phyloP scores from a whole-genome alignment of 2,329 filamentous ascomycete genomes.

The Fusarium sp. region DNA sequence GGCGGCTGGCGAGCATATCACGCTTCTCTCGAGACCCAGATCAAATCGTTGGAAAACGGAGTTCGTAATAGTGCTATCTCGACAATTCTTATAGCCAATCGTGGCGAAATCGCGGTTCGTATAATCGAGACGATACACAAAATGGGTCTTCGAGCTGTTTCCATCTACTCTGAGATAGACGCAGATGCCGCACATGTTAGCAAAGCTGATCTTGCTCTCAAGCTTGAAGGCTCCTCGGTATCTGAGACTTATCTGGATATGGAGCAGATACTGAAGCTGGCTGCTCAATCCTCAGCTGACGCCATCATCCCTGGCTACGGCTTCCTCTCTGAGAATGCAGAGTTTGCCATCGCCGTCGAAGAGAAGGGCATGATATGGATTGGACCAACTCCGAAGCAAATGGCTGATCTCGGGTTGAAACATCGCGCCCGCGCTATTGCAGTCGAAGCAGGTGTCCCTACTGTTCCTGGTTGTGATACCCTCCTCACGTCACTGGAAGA shows the following conservation, averaged over 20 bases:
- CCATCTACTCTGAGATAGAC: constrained; percentile 73
- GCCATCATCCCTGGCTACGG: constrained; percentile 75
- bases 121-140: constrained; percentile 73
- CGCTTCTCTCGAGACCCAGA: neutral
- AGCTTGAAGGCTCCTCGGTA: constrained; percentile 61
- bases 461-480: constrained; percentile 47
- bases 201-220: constrained; percentile 72
- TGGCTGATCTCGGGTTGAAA: constrained; percentile 51
- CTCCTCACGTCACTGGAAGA: constrained; percentile 43
- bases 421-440: constrained; percentile 50
- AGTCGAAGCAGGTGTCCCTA: constrained; percentile 42
- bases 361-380: constrained; percentile 66
- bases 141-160: constrained; percentile 74
- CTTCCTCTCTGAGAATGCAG: constrained; percentile 70
- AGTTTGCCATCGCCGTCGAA: constrained; percentile 64
- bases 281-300: constrained; percentile 57
- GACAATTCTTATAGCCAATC: constrained; percentile 72
- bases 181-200: constrained; percentile 73
- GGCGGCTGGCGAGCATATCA: constrained; percentile 47
- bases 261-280: constrained; percentile 65
- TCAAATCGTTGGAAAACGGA: neutral
- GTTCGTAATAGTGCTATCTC: constrained; percentile 20
- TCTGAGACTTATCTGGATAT: constrained; percentile 71
- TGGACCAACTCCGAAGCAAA: constrained; percentile 62
- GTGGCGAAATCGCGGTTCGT: constrained; percentile 70